Percentiles rank a stretch among this genome's conserved stretches.
Evolutionary conservation across 176 grass and related monocot species (phyloP).

Genomic region (Coix lacrymajobi): DNA sequence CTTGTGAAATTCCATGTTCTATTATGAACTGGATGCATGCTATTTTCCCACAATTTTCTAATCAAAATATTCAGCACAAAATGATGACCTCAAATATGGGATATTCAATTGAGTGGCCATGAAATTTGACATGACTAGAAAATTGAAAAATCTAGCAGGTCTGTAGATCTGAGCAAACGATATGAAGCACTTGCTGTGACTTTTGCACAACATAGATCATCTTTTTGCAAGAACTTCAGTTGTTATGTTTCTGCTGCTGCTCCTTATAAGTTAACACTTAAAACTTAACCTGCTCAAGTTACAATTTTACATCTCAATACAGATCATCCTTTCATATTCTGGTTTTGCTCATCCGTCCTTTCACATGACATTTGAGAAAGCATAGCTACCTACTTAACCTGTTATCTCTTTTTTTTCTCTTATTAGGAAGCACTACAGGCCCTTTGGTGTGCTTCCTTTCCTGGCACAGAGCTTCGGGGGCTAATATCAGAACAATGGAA

Average conservation of each 20-base stretch:
- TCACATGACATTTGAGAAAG: slow-evolving; percentile 2
- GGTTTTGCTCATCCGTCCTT: background rate
- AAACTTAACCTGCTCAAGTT: background rate
- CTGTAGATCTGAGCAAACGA: background rate
- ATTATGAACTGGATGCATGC: background rate
- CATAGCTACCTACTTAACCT: background rate
- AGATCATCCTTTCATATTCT: background rate
- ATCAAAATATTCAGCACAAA: background rate
- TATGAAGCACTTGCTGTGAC: background rate
- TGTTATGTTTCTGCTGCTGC: background rate
- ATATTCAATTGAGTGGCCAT: background rate
- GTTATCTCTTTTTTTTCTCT: slow-evolving; percentile 3
- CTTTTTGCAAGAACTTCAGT: background rate
- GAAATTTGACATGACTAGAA: background rate
- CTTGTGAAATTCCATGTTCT: slow-evolving; percentile 3
- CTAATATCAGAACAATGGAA: slow-evolving; percentile 97
- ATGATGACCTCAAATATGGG: background rate
- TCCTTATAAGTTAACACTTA: background rate
- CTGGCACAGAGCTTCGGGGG: slow-evolving; percentile 66
- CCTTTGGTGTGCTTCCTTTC: slow-evolving; percentile 82
- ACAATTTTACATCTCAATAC: background rate
- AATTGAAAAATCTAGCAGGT: background rate
- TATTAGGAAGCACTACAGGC: slow-evolving; percentile 78
- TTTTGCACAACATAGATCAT: background rate
- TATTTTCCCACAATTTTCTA: background rate